Conservation (phyloP, 2,329 filamentous ascomycete species). For the Trichoderma lentiforme region DNA sequence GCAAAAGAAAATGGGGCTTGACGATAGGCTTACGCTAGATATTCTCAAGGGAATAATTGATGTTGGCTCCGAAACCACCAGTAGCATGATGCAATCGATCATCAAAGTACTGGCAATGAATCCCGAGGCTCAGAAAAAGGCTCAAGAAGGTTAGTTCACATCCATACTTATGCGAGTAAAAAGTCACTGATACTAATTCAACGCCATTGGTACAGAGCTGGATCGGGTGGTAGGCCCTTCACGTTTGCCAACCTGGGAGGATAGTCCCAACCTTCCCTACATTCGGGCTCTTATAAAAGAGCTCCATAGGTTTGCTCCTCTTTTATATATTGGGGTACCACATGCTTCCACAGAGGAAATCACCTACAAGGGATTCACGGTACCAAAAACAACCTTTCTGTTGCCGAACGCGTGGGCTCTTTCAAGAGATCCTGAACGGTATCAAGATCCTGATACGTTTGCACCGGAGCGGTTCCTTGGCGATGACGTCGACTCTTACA, state of each 20-base stretch:
- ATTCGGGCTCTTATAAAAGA: constrained; percentile 32
- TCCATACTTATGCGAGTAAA: too few relatives aligned
- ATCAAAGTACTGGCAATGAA: constrained; percentile 4
- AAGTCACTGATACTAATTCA: neutral
- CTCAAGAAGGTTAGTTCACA: neutral
- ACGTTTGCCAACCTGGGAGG: constrained; percentile 42
- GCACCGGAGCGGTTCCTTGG: constrained; percentile 23
- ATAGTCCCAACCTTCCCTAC: constrained; percentile 45
- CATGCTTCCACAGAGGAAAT: neutral
- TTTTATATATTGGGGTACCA: neutral
- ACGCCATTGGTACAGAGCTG: constrained; percentile 32
- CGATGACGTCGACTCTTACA: constrained; percentile 28
- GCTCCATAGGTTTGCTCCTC: constrained; percentile 1
- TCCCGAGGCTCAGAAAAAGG: neutral
- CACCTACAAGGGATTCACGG: neutral
- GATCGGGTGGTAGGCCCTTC: constrained; percentile 41
- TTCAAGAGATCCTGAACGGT: neutral
- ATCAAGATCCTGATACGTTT: constrained; percentile 6
- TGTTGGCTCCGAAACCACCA: constrained; percentile 14
- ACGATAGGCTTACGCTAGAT: neutral
- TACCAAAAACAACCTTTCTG: neutral
- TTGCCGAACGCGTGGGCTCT: neutral
- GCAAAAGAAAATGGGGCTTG: neutral
- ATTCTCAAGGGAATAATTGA: neutral
- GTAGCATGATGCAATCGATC: constrained; percentile 11